A percentile compares a stretch with the other conserved stretches of the same genome.
phyloP scores from a whole-genome alignment of 1,139 yeast genomes.

The Nakaseomyces uthaithaninus region DNA sequence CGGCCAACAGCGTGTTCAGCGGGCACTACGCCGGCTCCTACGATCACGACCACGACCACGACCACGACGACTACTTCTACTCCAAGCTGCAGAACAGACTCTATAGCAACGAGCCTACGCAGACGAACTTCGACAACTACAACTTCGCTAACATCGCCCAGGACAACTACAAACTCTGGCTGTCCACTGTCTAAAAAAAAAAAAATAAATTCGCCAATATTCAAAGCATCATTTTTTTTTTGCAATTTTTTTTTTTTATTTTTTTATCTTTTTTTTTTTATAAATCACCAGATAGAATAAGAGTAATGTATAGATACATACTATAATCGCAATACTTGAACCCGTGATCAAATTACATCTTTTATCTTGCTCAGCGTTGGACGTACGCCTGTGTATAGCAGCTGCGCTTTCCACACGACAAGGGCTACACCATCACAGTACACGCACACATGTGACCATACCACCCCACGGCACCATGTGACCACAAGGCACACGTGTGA shows the following conservation, averaged over 20 bases:
- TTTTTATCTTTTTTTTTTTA: conserved; percentile 4
- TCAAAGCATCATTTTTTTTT: neutral
- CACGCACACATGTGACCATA: too few species aligned
- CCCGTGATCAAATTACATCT: too few species aligned
- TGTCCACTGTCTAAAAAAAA: conserved; percentile 14
- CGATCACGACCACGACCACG: neutral
- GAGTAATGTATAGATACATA: too few species aligned
- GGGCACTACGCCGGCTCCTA: neutral
- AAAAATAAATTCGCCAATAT: conserved; percentile 1
- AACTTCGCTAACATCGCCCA: conserved; percentile 24
- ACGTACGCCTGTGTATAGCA: too few species aligned
- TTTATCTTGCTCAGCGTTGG: too few species aligned
- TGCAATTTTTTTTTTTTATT: neutral
- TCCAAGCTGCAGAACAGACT: conserved; percentile 6
- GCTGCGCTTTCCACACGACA: too few species aligned
- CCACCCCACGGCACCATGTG: too few species aligned
- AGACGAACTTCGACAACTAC: conserved; percentile 7
- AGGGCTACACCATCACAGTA: too few species aligned
- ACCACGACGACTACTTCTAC: conserved; percentile 1
- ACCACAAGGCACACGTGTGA: too few species aligned
- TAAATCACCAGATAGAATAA: too few species aligned
- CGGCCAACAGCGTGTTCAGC: neutral
- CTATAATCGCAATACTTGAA: too few species aligned
- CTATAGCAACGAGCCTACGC: neutral
- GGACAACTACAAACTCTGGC: conserved; percentile 26